Conservation (phyloP, 1,284 basidiomycete species). For the Apiotrichum veenhuisii region DNA sequence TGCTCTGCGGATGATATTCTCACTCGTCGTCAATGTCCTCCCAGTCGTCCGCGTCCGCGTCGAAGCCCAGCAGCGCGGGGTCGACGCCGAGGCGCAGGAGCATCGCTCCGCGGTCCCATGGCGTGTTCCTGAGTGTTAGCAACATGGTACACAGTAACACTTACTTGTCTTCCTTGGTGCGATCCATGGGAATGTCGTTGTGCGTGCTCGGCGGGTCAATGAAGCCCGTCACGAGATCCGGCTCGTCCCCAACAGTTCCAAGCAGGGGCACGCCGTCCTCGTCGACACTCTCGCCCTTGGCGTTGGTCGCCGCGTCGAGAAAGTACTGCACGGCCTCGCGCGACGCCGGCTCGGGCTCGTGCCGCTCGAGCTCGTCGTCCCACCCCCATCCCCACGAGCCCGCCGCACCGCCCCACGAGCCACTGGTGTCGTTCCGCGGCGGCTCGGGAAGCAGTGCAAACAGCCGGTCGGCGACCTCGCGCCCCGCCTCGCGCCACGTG, state of each 20-base stretch:
- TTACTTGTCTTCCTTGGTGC: not conserved
- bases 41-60: constrained; percentile 41
- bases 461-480: constrained; percentile 40
- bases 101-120: constrained; percentile 42
- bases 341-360: not conserved
- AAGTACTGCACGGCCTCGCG: constrained; percentile 21
- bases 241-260: constrained; percentile 1
- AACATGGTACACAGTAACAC: not conserved
- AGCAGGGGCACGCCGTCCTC: constrained; percentile 28
- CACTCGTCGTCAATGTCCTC: constrained; percentile 12
- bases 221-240: not conserved
- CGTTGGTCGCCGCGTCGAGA: constrained; percentile 17
- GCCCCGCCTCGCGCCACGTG: constrained; percentile 41
- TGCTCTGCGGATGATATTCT: not conserved
- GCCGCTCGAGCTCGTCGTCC: not conserved
- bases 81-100: constrained; percentile 38
- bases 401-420: constrained; percentile 1
- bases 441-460: constrained; percentile 17
- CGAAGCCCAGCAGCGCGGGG: constrained; percentile 42
- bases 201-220: no score
- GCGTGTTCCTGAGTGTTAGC: not conserved
- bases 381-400: not conserved
- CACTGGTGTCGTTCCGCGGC: not conserved
- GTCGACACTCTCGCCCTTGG: constrained; percentile 30
- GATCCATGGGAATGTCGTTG: no score